Evolutionary conservation across 2,329 filamentous ascomycete genomes (phyloP).

Genomic region (Colletotrichum truncatum): DNA sequence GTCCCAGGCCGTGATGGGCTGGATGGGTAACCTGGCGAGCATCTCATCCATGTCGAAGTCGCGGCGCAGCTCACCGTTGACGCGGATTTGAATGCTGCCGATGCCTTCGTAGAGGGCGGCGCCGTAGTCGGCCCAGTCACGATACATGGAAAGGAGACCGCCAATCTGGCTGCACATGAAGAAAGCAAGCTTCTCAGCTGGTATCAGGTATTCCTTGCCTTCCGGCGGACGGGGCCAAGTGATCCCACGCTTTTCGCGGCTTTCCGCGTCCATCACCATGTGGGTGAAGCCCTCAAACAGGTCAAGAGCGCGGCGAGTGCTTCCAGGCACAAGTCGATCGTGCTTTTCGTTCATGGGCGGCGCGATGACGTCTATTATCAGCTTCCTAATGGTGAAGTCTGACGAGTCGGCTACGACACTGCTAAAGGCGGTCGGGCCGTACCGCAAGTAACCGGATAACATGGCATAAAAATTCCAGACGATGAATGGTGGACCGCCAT

Average conservation of each 20-base stretch:
- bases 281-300: slow-evolving; percentile 25
- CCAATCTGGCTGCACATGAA: slow-evolving; percentile 30
- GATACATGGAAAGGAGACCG: slow-evolving; percentile 27
- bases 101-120: slow-evolving; percentile 26
- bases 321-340: slow-evolving; percentile 27
- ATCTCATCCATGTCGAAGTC: slow-evolving; percentile 31
- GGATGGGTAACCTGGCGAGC: slow-evolving; percentile 26
- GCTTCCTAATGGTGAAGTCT: slow-evolving; percentile 23
- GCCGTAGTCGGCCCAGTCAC: slow-evolving; percentile 30
- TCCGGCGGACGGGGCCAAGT: slow-evolving; percentile 28
- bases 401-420: slow-evolving; percentile 18
- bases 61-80: slow-evolving; percentile 28
- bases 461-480: slow-evolving; percentile 33
- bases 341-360: slow-evolving; percentile 26
- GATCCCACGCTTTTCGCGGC: slow-evolving; percentile 18
- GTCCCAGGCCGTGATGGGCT: slow-evolving; percentile 26
- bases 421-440: slow-evolving; percentile 29
- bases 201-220: slow-evolving; percentile 22
- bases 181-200: slow-evolving; percentile 32
- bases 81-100: slow-evolving; percentile 30
- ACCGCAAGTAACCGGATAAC: slow-evolving; percentile 27
- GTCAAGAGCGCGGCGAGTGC: slow-evolving; percentile 9
- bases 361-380: slow-evolving; percentile 28
- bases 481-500: slow-evolving; percentile 29
- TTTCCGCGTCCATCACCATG: slow-evolving; percentile 22